Base-by-base conservation (phyloP, 2,329 filamentous ascomycete species). In the Penicillium sp. region DNA sequence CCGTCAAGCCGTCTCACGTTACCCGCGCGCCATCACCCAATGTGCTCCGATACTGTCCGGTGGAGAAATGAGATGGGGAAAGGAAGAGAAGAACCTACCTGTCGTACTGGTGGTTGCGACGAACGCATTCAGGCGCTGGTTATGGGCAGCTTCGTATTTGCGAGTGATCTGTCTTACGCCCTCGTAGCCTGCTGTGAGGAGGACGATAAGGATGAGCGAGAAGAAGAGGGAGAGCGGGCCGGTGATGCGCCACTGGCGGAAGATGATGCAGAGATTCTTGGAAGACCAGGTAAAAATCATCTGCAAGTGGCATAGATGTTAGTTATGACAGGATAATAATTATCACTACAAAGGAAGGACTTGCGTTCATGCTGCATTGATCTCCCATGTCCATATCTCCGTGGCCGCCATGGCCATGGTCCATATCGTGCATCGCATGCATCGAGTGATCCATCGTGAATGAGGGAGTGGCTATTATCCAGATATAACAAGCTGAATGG, bases 271-370 rank as follows among this genome's bases (percentile, higher is more conserved):
- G 61, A 99, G 90, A 77, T 97, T 89, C 52, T 82, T 85, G 2
- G 92, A 93, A 73, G 92, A 86, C 93, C 93, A 99, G 58, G 92
- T 97, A 80, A 99, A 99, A 63, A 97, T 86, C 93, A 97, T 97
- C 92, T 96, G 64, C 49, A 42, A 8, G 3, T 28, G 19, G 33
- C 2, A 42, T 28, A 28, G 24, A n/a, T 1, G 46, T 56, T 51
- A 56, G 55, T 28, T 19, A 37, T 29, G 9, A 29, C 3, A 5
- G 19, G 3, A 1, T 11, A 21, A 11, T 21, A 21, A 31, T 34
- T 34, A 29, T 11, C n/a, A 36, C 13, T 34, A 10, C 6, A 26
- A 28, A 37, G 14, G 19, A 19, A 47, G 54, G 48, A 67, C 87
- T 68, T 78, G 93, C 92, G 75, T 92, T 96, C 91, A 97, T 97